Conservation (phyloP, 1,139 yeast species). For the Saccharomycopsis phalli region DNA sequence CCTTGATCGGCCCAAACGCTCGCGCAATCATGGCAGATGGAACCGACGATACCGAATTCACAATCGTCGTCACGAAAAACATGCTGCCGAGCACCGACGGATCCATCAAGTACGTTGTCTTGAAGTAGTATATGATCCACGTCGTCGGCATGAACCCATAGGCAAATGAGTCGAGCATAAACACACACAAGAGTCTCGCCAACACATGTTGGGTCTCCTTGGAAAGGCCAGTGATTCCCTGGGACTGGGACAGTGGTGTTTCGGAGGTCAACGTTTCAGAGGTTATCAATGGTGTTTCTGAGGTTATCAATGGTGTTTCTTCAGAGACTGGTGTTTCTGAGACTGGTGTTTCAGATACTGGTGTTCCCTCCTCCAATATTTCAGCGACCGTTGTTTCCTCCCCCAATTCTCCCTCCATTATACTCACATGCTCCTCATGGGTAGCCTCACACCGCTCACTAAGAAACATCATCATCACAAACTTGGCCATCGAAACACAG, state of each 20-base stretch:
- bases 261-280: neutral
- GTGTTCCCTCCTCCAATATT: neutral
- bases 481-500: slow-evolving; percentile 45
- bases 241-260: too few relatives aligned
- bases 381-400: neutral
- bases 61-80: slow-evolving; percentile 51
- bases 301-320: slow-evolving; percentile 6
- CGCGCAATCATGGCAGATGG: slow-evolving; percentile 60
- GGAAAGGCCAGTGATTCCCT: neutral
- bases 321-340: neutral
- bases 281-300: slow-evolving; percentile 2
- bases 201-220: slow-evolving; percentile 20
- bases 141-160: slow-evolving; percentile 82
- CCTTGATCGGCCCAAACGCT: slow-evolving; percentile 65
- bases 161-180: slow-evolving; percentile 66
- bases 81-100: slow-evolving; percentile 37
- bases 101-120: slow-evolving; percentile 26
- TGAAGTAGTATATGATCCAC: slow-evolving; percentile 78
- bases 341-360: neutral
- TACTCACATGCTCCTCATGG: slow-evolving; percentile 16
- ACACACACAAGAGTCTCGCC: slow-evolving; percentile 41
- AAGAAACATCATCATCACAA: slow-evolving; percentile 44
- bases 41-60: slow-evolving; percentile 53
- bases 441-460: slow-evolving; percentile 45
- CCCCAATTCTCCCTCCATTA: neutral